Evolutionary conservation across 306 rosid genomes (phyloP).

Genomic region (Castanea crenata): DNA sequence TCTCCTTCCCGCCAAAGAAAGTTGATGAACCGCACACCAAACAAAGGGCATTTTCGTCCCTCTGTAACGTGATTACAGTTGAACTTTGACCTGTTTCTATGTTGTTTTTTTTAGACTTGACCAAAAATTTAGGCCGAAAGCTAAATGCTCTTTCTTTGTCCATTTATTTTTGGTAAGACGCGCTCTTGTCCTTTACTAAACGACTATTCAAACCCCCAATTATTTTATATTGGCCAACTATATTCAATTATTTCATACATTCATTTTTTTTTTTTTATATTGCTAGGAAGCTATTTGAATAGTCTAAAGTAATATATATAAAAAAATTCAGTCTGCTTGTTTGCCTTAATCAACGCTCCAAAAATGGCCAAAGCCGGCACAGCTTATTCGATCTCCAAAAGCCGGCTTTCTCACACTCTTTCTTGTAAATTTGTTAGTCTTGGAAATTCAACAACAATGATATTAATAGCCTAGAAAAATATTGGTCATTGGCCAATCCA

Average conservation of each 20-base stretch:
- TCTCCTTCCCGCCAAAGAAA: background rate
- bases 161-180: background rate
- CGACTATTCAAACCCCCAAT: background rate
- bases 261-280: background rate
- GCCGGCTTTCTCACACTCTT: constrained; percentile 19
- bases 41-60: background rate
- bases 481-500: constrained; percentile 12
- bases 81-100: background rate
- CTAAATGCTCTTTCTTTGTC: background rate
- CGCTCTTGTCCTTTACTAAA: constrained; percentile 10
- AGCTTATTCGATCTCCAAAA: constrained; percentile 29
- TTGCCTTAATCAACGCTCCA: constrained; percentile 39
- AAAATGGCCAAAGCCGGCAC: constrained; percentile 48
- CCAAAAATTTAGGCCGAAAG: constrained; percentile 15
- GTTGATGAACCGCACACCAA: background rate
- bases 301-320: constrained; percentile 12
- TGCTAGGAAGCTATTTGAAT: constrained; percentile 4
- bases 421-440: background rate
- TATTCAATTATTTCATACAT: background rate
- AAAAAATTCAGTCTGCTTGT: constrained; percentile 36
- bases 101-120: background rate
- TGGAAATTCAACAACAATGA: background rate
- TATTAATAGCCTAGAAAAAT: background rate
- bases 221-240: background rate
- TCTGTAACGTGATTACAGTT: background rate